Evolutionary conservation across 345 rosid species (phyloP), one percentile per base, ranked within the genome.

Genomic region (Hibiscus mutabilis): DNA sequence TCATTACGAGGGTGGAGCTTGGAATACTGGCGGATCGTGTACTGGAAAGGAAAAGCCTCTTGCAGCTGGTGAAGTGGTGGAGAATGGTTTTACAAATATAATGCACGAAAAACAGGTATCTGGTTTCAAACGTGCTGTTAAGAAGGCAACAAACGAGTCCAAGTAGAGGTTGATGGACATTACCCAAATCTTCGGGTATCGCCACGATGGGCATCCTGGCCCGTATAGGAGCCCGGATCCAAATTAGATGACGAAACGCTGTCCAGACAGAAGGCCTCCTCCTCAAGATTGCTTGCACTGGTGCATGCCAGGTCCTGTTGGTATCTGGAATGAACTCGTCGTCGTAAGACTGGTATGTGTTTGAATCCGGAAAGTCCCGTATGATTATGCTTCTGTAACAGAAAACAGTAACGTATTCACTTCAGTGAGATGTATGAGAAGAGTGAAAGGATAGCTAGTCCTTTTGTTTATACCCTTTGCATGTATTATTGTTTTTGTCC

Each of bases 241-340:
- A 13, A 86, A 92, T 44, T 92, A 89, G 82, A 77, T 82, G 70
- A 89, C 96, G 6, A 84, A 89, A 80, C 91, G 96, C 0, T 86
- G 96, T 25, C 88, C 92, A 0, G 86, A 88, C 69, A 98, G 98
- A 65, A 84, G 51, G 80, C 99, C 99, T 16, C 98, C 98, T 0
- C 96, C 98, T 0, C 98, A 95, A 78, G 98, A 95, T 74, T 95
- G 99, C 87, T 79, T 95, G 63, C 99, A 95, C 80, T 95, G 99
- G 99, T 95, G 98, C 89, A 92, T 95, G 99, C 96, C 98, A 0
- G 99, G 99, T 24, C 98, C 99, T 0, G 96, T 95, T 0, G 99
- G 92, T 75, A 87, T 87, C 35, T 95, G 99, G 98, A 95, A 95
- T 42, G 99, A 95, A 74, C 74, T 56, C 58, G 19, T 70, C 64